Conservation (phyloP, 495 filamentous ascomycete species). For the Xylaria grammica region DNA sequence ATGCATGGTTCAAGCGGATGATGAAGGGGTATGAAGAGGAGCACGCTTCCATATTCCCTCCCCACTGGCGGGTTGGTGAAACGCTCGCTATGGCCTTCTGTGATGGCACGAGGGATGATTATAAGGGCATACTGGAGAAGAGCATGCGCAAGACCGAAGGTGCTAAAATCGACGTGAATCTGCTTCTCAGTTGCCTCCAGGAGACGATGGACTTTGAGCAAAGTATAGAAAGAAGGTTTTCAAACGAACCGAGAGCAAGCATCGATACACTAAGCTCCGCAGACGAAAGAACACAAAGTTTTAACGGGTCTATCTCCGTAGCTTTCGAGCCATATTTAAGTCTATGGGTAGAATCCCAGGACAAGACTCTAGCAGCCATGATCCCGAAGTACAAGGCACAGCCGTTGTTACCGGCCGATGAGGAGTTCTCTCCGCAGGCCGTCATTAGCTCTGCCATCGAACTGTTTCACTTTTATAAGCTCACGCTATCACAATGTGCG, state of each 20-base stretch:
- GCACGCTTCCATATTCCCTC: slow-evolving; percentile 85
- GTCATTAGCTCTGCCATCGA: slow-evolving; percentile 94
- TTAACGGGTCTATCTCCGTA: slow-evolving; percentile 92
- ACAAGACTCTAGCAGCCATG: slow-evolving; percentile 82
- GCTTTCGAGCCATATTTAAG: slow-evolving; percentile 97
- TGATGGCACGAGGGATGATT: slow-evolving; percentile 93
- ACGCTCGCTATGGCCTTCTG: slow-evolving; percentile 91
- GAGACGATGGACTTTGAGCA: slow-evolving; percentile 99
- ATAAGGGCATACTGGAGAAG: slow-evolving; percentile 86
- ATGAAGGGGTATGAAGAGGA: slow-evolving; percentile 96
- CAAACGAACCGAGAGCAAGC: slow-evolving; percentile 76
- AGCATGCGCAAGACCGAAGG: slow-evolving; percentile 81
- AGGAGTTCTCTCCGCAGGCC: slow-evolving; percentile 89
- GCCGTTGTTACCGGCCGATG: slow-evolving; percentile 78
- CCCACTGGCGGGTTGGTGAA: slow-evolving; percentile 88
- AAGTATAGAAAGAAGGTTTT: slow-evolving; percentile 82
- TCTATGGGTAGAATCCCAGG: slow-evolving; percentile 95
- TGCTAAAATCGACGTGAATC: slow-evolving; percentile 85
- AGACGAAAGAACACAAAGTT: slow-evolving; percentile 77
- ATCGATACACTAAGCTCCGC: slow-evolving; percentile 88
- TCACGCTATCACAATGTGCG: slow-evolving; percentile 89
- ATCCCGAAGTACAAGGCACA: slow-evolving; percentile 90
- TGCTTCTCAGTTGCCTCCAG: slow-evolving; percentile 89
- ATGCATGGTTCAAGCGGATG: slow-evolving; percentile 96
- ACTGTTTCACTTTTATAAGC: slow-evolving; percentile 94